These are phyloP conservation scores for apple (Malus domestica) DNA, from an alignment of 306 rosid species.

Conservation along the genomic window ASM211411v1 NC_041790.1:12012501-12013000, in stretches of 20 bases:
- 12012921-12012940: no score
- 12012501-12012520: no score
- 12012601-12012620: background rate
- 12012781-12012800: background rate
- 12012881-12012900: no score
- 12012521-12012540: fast-evolving
- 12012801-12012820: background rate
- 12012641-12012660: background rate
- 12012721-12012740: no score
- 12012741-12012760: background rate
- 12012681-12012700: background rate
- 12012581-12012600: no score
- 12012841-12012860: no score
- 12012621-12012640: background rate
- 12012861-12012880: no score
- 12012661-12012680: background rate
- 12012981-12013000: no score
- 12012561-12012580: no score
- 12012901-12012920: no score
- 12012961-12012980: no score
- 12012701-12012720: background rate
- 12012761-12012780: background rate
- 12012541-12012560: fast-evolving
- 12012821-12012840: background rate
- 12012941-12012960: no score